Evolutionary conservation across 352 stramenopile genomes (phyloP).

Genomic region (Globisporangium spiculum): DNA sequence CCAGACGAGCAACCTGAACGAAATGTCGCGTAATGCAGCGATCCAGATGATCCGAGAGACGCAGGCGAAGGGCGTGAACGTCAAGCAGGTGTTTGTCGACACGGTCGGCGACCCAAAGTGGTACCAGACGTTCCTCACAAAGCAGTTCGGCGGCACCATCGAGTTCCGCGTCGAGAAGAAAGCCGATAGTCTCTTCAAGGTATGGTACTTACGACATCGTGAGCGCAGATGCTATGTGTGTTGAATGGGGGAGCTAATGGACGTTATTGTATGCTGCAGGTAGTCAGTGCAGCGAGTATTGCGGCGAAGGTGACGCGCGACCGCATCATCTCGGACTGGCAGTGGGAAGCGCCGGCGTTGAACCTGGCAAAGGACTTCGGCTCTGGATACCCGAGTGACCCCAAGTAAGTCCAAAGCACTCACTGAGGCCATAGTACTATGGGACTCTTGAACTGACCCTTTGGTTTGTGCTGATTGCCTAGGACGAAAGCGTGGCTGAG

Average conservation of each 20-base stretch:
- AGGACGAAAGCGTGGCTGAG: constrained; percentile 88
- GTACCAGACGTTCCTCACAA: constrained; percentile 92
- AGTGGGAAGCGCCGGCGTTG: constrained; percentile 77
- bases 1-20: constrained; percentile 90
- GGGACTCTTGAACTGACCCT: constrained; percentile 4
- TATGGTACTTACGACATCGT: constrained; percentile 8
- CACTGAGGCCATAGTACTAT: background rate
- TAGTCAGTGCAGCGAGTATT: constrained; percentile 92
- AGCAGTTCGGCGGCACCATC: constrained; percentile 87
- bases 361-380: constrained; percentile 74
- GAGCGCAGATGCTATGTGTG: background rate
- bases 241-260: background rate
- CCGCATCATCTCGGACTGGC: constrained; percentile 85
- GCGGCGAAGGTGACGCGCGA: constrained; percentile 93
- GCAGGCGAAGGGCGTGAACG: constrained; percentile 78
- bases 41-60: constrained; percentile 93
- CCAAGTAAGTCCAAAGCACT: constrained; percentile 49
- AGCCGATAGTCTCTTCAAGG: constrained; percentile 95
- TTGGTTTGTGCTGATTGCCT: background rate
- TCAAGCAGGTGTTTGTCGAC: constrained; percentile 93
- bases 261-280: constrained; percentile 26
- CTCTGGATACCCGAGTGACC: constrained; percentile 92
- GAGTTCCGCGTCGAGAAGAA: constrained; percentile 96
- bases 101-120: constrained; percentile 91
- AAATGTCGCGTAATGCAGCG: constrained; percentile 92